These are phyloP conservation scores for Penicillium sp. DNA, from an alignment of 2,329 filamentous ascomycete genomes.

Conservation along the genomic window DNA sequence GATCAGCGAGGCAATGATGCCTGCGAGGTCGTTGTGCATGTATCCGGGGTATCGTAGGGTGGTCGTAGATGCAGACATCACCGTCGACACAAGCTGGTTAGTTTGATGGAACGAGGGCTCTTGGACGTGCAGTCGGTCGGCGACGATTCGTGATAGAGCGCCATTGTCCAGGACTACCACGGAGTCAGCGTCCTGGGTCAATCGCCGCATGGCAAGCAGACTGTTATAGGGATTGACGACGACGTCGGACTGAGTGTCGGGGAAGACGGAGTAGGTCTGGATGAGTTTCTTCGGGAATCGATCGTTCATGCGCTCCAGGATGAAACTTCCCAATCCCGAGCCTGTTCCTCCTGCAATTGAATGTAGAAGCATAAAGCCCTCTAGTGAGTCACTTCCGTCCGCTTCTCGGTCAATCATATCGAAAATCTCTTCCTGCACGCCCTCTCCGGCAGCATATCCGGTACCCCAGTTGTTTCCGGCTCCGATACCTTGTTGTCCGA, in stretches of 20 bases:
- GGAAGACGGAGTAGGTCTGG: conserved; percentile 98
- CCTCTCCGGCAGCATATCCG: conserved; percentile 88
- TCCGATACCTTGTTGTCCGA: conserved; percentile 87
- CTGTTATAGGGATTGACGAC: conserved; percentile 99
- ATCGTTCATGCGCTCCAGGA: conserved; percentile 93
- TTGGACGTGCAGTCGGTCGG: conserved; percentile 89
- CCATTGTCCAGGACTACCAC: conserved; percentile 97
- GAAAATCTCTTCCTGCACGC: conserved; percentile 92
- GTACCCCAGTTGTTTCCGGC: conserved; percentile 98
- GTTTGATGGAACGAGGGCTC: conserved; percentile 96
- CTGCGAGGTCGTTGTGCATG: conserved; percentile 99
- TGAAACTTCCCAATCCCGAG: conserved; percentile 89
- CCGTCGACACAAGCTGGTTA: conserved; percentile 92
- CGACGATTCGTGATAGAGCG: conserved; percentile 86
- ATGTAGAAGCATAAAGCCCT: conserved; percentile 98
- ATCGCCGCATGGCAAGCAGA: conserved; percentile 79
- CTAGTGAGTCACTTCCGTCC: conserved; percentile 93
- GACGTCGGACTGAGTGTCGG: conserved; percentile 86
- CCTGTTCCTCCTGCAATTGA: conserved; percentile 97
- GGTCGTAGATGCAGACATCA: conserved; percentile 97
- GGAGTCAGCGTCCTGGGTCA: conserved; percentile 95
- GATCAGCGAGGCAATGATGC: conserved; percentile 92
- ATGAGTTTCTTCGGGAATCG: conserved; percentile 98
- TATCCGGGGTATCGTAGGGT: conserved; percentile 96
- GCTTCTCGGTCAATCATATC: conserved; percentile 99